These are phyloP conservation scores for Calonectria pseudoreteaudii DNA, from an alignment of 2,329 filamentous ascomycete genomes.

Conservation along the genomic window DNA sequence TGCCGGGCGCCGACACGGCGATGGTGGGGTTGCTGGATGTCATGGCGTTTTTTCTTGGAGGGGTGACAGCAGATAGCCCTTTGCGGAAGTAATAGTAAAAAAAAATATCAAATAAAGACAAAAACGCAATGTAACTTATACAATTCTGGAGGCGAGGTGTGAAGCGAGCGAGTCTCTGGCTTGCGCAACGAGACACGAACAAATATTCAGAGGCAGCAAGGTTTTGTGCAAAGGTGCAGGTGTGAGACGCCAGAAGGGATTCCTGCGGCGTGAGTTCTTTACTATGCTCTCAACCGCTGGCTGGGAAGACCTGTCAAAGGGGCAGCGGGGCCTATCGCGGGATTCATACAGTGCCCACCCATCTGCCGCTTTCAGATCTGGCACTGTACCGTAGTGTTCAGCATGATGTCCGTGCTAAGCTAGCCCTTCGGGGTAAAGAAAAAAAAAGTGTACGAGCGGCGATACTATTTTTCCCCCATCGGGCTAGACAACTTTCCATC, in stretches of 20 bases:
- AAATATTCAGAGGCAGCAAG: not conserved
- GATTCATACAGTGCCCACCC: constrained; percentile 34
- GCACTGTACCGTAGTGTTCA: constrained; percentile 6
- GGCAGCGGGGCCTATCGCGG: constrained; percentile 35
- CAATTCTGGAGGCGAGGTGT: not conserved
- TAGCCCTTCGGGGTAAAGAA: not conserved
- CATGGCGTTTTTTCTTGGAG: constrained; percentile 25
- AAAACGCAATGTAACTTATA: not conserved
- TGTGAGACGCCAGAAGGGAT: not conserved
- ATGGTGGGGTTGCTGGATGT: constrained; percentile 50
- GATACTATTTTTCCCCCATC: not conserved
- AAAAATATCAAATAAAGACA: not conserved
- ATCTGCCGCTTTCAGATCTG: not conserved
- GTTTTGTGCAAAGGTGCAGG: not conserved
- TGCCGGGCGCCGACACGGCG: constrained; percentile 91
- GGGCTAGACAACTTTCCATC: not conserved
- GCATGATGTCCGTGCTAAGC: not conserved
- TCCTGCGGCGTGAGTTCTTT: constrained; percentile 26
- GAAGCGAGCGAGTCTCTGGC: no score
- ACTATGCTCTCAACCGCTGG: constrained; percentile 19
- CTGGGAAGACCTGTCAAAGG: constrained; percentile 37
- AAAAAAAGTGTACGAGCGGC: not conserved
- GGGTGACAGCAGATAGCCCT: not conserved
- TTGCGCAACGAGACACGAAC: not conserved
- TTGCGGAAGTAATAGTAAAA: not conserved